A percentile compares a stretch with the other conserved stretches of the same genome.
These are phyloP conservation scores for Capsella rubella DNA, from an alignment of 441 rosid genomes.

Conservation along the genomic window DNA sequence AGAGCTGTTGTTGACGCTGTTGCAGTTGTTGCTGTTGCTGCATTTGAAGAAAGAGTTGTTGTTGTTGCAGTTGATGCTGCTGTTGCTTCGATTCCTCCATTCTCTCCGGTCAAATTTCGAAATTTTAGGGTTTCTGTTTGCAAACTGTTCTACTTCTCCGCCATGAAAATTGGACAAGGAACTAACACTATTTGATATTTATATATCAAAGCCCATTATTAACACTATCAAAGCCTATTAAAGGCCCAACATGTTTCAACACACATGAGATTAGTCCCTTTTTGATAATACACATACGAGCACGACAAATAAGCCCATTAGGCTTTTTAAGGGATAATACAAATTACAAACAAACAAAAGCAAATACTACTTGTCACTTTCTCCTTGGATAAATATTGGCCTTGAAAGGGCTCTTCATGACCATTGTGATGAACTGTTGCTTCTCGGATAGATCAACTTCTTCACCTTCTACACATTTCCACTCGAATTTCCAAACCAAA, in stretches of 20 bases:
- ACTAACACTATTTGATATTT: neutral
- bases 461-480: constrained; percentile 52
- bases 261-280: neutral
- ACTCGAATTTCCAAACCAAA: constrained; percentile 50
- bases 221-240: neutral
- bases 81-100: constrained; percentile 65
- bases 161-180: constrained; percentile 19
- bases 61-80: constrained; percentile 48
- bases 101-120: constrained; percentile 20
- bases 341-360: neutral
- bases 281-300: neutral
- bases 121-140: constrained; percentile 40
- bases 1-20: constrained; percentile 54
- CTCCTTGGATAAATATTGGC: constrained; percentile 41
- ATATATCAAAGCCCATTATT: neutral
- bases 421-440: constrained; percentile 50
- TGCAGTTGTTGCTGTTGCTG: constrained; percentile 54
- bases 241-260: neutral
- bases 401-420: constrained; percentile 50
- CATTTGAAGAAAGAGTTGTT: constrained; percentile 46
- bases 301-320: neutral
- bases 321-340: neutral
- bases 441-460: constrained; percentile 49
- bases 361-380: constrained; percentile 1
- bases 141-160: constrained; percentile 30